Evolutionary conservation across 305 asterid species (phyloP), one percentile per base, ranked within the genome.

Genomic region (Withania somnifera): DNA sequence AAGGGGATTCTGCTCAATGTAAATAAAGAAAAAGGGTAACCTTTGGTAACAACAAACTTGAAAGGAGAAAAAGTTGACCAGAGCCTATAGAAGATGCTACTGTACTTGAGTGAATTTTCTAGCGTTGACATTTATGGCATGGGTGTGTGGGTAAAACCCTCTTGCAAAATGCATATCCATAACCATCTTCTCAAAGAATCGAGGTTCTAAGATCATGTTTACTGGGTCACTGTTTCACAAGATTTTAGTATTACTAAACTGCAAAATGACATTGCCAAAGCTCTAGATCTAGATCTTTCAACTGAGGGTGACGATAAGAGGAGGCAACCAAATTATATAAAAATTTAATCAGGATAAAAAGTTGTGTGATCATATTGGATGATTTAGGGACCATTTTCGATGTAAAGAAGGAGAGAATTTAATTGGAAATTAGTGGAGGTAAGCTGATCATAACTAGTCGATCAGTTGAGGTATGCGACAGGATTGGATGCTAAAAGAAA

Each of bases 401-500:
- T 10, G 47, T 38, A 52, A 26, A 78, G 6, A 24, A 26, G 30
- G 34, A 52, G 47, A 79, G 85, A 63, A 83, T 83, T 20, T 56
- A 54, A 4, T 15, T 69, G 45, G 66, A 40, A 20, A 66, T 32
- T 34, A 38, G n/a, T 66, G 53, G 66, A 81, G 73, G 68, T 19
- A 50, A 81, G 15, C 17, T 81, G 24, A 51, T 86, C 28, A 56
- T 84, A 78, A 86, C 84, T 4, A 82, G 83, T 66, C 73, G 87
- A 13, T 86, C 69, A 5, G 30, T 61, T 19, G 86, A 84, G 51
- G 80, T 87, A 34, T 87, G 87, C 34, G n/a, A 77, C 4, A 66
- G 51, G 64, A 80, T 87, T 77, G 81, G 81, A n/a, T 82, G 87
- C 77, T 77, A 87, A 13, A 79, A 34, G 54, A 77, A 19, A 53